phyloP scores from a whole-genome alignment of 805 yeast species.

The Saccharomycopsis sp. region DNA sequence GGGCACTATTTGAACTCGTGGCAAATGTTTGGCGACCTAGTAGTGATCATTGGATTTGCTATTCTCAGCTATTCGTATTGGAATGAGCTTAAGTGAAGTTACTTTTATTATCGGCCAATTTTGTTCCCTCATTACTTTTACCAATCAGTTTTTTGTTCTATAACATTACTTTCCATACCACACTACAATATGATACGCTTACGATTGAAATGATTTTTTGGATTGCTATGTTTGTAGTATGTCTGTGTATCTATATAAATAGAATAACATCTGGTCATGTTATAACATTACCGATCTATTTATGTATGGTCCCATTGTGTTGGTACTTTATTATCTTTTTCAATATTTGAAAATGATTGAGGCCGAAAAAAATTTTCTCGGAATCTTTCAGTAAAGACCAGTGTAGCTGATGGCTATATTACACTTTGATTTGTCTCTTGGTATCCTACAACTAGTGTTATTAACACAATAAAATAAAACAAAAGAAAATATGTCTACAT shows the following conservation, averaged over 20 bases:
- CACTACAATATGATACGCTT: no score
- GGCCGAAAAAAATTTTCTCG: not conserved
- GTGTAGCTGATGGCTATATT: no score
- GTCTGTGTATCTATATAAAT: no score
- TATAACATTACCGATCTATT: no score
- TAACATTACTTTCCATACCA: no score
- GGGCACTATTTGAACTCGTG: slow-evolving; percentile 47
- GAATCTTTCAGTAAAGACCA: not conserved
- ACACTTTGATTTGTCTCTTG: no score
- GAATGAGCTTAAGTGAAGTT: not conserved
- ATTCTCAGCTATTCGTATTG: slow-evolving; percentile 39
- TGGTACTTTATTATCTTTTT: slow-evolving; percentile 33
- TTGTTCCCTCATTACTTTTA: no score
- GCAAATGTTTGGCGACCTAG: slow-evolving; percentile 62
- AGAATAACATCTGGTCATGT: no score
- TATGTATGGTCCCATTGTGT: slow-evolving; percentile 79
- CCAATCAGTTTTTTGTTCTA: slow-evolving; percentile 65
- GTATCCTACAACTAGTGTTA: not conserved
- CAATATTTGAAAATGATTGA: not conserved
- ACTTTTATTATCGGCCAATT: no score
- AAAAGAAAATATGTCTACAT: slow-evolving; percentile 27
- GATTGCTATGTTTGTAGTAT: no score
- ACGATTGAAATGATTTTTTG: no score
- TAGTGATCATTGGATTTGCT: slow-evolving; percentile 64
- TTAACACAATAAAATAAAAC: not conserved